phyloP scores from a whole-genome alignment of 2,329 filamentous ascomycete genomes.

The Scedosporium dehoogii region DNA sequence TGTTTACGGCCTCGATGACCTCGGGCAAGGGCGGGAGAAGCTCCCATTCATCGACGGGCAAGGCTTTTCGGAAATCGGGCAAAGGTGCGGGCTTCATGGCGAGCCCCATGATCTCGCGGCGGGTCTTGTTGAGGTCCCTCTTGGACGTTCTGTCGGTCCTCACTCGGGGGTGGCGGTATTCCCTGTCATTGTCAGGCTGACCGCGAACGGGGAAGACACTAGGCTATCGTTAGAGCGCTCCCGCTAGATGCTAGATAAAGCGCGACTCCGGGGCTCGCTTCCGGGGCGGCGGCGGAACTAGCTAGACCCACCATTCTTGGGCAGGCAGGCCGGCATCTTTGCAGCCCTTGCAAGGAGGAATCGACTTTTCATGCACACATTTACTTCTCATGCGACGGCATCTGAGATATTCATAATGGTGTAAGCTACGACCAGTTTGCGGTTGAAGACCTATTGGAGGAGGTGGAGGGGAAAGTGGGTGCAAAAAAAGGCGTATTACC shows the following conservation, averaged over 20 bases:
- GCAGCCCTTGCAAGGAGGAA: constrained; percentile 42
- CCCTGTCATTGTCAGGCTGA: constrained; percentile 42
- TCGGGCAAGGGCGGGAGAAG: constrained; percentile 37
- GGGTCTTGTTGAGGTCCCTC: constrained; percentile 25
- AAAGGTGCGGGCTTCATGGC: constrained; percentile 18
- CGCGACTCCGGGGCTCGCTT: too few relatives aligned
- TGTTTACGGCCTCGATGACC: constrained; percentile 41
- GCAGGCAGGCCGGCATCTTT: constrained; percentile 35
- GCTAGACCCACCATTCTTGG: constrained; percentile 36
- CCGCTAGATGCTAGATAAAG: too few relatives aligned
- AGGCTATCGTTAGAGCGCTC: background rate
- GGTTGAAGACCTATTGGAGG: background rate
- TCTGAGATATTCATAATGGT: constrained; percentile 18
- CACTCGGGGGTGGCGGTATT: constrained; percentile 44
- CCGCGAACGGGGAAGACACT: constrained; percentile 44
- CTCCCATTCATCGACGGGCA: constrained; percentile 34
- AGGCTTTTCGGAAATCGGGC: constrained; percentile 12
- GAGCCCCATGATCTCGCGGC: constrained; percentile 15
- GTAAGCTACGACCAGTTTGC: too few relatives aligned
- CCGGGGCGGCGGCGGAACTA: background rate
- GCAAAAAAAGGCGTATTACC: constrained; percentile 23
- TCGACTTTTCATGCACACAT: constrained; percentile 38
- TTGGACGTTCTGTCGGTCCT: constrained; percentile 35
- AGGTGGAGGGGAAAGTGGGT: constrained; percentile 5
- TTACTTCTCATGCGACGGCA: constrained; percentile 48